Conservation (phyloP, 768 basidiomycete species). For the Gymnopilus dilepis region DNA sequence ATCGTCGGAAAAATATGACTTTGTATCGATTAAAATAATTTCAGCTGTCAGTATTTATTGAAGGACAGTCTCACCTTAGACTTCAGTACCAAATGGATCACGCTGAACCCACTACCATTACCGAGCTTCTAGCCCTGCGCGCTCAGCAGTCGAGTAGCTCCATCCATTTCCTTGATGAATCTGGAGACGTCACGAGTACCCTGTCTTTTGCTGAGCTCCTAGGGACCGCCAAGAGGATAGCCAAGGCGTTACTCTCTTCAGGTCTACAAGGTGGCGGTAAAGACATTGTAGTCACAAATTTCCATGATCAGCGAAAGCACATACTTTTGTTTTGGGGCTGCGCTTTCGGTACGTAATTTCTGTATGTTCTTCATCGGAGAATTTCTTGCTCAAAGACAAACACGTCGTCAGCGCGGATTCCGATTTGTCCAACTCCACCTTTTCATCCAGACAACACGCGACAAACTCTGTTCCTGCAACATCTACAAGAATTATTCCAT, state of each 20-base stretch:
- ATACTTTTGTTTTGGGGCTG: slow-evolving; percentile 8
- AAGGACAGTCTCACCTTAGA: too few relatives aligned
- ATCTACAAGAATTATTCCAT: not conserved
- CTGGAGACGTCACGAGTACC: not conserved
- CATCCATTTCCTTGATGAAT: not conserved
- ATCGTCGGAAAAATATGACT: too few relatives aligned
- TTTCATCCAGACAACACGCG: slow-evolving; percentile 1
- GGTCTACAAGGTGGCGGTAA: slow-evolving; percentile 2
- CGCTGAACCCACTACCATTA: not conserved
- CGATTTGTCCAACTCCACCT: not conserved
- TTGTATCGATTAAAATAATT: too few relatives aligned
- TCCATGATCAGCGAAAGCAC: not conserved
- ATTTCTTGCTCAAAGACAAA: not conserved
- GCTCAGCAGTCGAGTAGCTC: not conserved
- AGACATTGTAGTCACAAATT: slow-evolving; percentile 2
- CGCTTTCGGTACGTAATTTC: not conserved
- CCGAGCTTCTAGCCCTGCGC: not conserved
- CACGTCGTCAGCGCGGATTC: not conserved
- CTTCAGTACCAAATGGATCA: too few relatives aligned
- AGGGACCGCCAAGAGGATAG: not conserved
- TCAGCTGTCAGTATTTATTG: too few relatives aligned
- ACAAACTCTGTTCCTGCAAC: not conserved
- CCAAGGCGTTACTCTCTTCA: not conserved
- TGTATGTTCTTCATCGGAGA: not conserved
- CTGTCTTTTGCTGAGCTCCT: not conserved